Evolutionary conservation across 495 filamentous ascomycete genomes (phyloP).

Genomic region (Xylaria venustula): DNA sequence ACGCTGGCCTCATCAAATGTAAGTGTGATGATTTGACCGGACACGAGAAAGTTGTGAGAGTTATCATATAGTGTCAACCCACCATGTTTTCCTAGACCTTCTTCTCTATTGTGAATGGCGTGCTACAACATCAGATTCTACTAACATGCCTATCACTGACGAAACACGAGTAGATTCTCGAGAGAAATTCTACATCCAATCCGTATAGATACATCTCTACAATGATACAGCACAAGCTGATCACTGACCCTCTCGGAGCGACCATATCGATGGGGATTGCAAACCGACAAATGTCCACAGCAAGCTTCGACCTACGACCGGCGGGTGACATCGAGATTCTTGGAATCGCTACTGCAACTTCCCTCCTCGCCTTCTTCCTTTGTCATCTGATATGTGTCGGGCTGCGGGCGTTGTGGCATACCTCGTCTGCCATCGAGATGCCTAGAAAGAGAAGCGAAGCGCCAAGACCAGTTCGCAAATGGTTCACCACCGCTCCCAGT

Average conservation of each 20-base stretch:
- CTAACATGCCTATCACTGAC: background rate
- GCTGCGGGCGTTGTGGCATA: background rate
- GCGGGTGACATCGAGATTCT: slow-evolving; percentile 6
- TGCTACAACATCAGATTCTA: no score
- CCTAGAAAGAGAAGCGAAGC: background rate
- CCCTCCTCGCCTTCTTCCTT: slow-evolving; percentile 11
- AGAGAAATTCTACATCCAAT: background rate
- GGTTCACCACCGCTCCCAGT: background rate
- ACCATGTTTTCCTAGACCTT: background rate
- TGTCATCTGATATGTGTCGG: background rate
- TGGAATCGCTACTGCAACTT: slow-evolving; percentile 8
- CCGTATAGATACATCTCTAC: background rate
- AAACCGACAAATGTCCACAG: background rate
- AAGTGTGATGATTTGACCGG: background rate
- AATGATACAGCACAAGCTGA: background rate
- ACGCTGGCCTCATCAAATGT: background rate
- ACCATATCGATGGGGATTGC: background rate
- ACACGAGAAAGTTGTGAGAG: background rate
- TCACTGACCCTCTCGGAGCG: background rate
- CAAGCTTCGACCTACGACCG: background rate
- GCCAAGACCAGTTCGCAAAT: background rate
- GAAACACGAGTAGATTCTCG: background rate
- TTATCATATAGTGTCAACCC: no score
- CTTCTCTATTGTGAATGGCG: background rate
- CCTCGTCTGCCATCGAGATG: background rate